Evolutionary conservation across 345 rosid species (phyloP), one percentile per base, ranked within the genome.

Genomic region (Turnera subulata): DNA sequence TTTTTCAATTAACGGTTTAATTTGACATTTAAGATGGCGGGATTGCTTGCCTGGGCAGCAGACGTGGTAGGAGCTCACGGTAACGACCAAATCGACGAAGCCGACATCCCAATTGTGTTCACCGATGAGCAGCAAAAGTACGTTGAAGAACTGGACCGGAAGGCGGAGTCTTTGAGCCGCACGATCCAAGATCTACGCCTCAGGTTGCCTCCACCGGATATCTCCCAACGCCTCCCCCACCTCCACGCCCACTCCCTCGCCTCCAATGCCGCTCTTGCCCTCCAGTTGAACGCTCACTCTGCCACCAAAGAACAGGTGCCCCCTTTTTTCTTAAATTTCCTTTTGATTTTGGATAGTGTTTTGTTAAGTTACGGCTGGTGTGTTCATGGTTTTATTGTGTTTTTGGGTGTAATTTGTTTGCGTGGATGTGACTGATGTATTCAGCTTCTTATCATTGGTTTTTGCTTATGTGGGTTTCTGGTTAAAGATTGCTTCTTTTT

Each of bases 171-270:
- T 29, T 95, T 92, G 60, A 81, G 74, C 80, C 96, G 89, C 62
- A 55, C 77, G 80, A 85, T 93, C 81, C 93, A 82, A 43, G 94
- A 85, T 79, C 85, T 93, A 21, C 95, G 96, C 47, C 81, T 74
- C 48, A 71, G 95, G 69, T 67, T 89, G 64, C 95, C 96, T 56
- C 96, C 95, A 20, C 82, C 83, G 17, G 96, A 89, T 54, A 84
- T 89, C 73, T 76, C 95, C 40, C 86, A 83, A 75, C 96, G 97
- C 42, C 88, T 89, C 32, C 98, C 96, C 66, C 84, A 86, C 73
- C 87, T 92, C 43, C 91, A 75, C 38, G 96, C 99, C 48, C 96
- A 86, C 73, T 93, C 97, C 42, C 76, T 93, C 62, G 97, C 97
- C 39, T 93, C 95, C 65, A 83, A 80, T 61, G 96, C 91, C 2